Percentiles rank a stretch among this genome's conserved stretches.
phyloP scores from a whole-genome alignment of 2,329 filamentous ascomycete species.

The Monilinia aucupariae region DNA sequence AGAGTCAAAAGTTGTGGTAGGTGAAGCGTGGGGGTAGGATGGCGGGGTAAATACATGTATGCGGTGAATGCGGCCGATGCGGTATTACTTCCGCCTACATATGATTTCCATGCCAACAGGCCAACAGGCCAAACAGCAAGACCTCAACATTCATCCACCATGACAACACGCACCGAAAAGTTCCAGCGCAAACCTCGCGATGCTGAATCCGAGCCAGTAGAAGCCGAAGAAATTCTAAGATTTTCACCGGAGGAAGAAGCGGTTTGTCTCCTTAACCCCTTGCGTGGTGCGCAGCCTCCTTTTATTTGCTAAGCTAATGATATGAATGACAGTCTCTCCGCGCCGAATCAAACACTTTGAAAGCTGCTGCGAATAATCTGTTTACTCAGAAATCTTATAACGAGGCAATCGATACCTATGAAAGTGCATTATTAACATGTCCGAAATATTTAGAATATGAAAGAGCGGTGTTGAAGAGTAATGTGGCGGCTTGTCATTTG shows the following conservation, averaged over 20 bases:
- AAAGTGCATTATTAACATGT: slow-evolving; percentile 70
- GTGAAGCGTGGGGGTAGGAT: slow-evolving; percentile 14
- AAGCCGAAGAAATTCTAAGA: slow-evolving; percentile 31
- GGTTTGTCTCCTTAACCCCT: slow-evolving; percentile 26
- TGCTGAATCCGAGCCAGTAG: slow-evolving; percentile 20
- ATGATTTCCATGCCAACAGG: slow-evolving; percentile 14
- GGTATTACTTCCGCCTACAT: slow-evolving; percentile 8
- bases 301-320: background rate
- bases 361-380: slow-evolving; percentile 71
- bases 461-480: slow-evolving; percentile 78
- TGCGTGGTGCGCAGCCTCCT: background rate
- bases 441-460: slow-evolving; percentile 86
- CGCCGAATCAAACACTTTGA: slow-evolving; percentile 65
- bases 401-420: slow-evolving; percentile 76
- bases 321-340: slow-evolving; percentile 53
- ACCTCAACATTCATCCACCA: slow-evolving; percentile 21
- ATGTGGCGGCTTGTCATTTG: slow-evolving; percentile 83
- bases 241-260: slow-evolving; percentile 43
- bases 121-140: slow-evolving; percentile 13
- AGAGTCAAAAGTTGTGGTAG: background rate
- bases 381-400: slow-evolving; percentile 68
- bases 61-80: slow-evolving; percentile 1
- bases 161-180: slow-evolving; percentile 33
- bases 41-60: slow-evolving; percentile 3
- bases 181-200: slow-evolving; percentile 34